Conservation (phyloP, 768 basidiomycete genomes). For the Omphalotus guepiniiformis region DNA sequence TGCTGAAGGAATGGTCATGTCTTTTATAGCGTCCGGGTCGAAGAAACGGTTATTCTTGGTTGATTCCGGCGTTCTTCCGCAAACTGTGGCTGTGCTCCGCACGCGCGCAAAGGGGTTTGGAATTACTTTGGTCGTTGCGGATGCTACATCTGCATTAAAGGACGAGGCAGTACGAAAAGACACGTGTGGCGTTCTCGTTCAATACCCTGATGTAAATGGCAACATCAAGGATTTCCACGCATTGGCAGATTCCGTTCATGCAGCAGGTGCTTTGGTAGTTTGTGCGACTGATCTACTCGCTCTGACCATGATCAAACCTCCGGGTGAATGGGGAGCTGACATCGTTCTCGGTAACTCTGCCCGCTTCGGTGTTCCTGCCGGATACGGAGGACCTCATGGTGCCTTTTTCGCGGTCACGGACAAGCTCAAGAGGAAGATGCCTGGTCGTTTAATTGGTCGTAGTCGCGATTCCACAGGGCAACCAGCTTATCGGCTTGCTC, state of each 20-base stretch:
- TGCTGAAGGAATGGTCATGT: constrained; percentile 96
- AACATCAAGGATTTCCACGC: constrained; percentile 67
- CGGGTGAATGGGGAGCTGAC: constrained; percentile 99
- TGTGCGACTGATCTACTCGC: constrained; percentile 92
- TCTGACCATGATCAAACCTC: constrained; percentile 87
- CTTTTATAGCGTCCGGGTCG: constrained; percentile 60
- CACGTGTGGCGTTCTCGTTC: constrained; percentile 84
- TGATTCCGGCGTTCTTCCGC: constrained; percentile 77
- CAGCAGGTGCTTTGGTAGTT: constrained; percentile 72
- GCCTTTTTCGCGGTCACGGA: constrained; percentile 97
- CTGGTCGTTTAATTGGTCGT: constrained; percentile 91
- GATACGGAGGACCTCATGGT: constrained; percentile 97
- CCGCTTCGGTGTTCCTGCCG: constrained; percentile 93
- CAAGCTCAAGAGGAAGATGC: constrained; percentile 94
- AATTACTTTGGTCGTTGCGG: constrained; percentile 72
- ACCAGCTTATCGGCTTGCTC: constrained; percentile 85
- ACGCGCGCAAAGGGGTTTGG: constrained; percentile 94
- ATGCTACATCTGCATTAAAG: constrained; percentile 45
- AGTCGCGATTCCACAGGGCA: constrained; percentile 83
- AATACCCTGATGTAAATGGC: constrained; percentile 93
- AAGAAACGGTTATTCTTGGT: constrained; percentile 85
- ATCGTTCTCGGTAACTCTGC: constrained; percentile 94
- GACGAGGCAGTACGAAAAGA: constrained; percentile 53
- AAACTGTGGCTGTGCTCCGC: constrained; percentile 84
- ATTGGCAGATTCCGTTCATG: constrained; percentile 67